Evolutionary conservation across 139 green algal genomes (phyloP), one percentile per base, ranked within the genome.

Genomic region (Chlorokybus atmophyticus): DNA sequence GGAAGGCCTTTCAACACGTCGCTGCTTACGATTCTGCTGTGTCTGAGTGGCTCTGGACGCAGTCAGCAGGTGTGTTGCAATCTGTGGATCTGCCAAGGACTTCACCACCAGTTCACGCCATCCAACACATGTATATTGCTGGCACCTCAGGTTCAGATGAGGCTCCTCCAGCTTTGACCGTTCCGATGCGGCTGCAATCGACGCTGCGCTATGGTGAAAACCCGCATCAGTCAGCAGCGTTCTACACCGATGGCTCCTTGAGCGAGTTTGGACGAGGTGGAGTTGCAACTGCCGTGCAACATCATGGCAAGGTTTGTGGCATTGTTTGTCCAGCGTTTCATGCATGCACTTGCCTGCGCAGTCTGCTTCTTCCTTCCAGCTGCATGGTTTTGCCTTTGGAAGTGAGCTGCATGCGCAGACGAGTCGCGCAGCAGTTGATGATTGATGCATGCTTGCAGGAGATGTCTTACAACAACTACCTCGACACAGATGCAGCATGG

Each of bases 401-500:
- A n/a, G n/a, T n/a, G n/a, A n/a, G n/a, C n/a, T n/a, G n/a, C n/a
- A n/a, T n/a, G n/a, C n/a, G n/a, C n/a, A n/a, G n/a, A n/a, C n/a
- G n/a, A n/a, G n/a, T n/a, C n/a, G n/a, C n/a, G n/a, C n/a, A n/a
- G n/a, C n/a, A n/a, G n/a, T n/a, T n/a, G n/a, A n/a, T n/a, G n/a
- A n/a, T n/a, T n/a, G n/a, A n/a, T n/a, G n/a, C n/a, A n/a, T 39
- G 4, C 26, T 48, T 0, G 24, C 53, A 69, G 62, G 69, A 83
- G 81, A 95, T 98, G 91, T 83, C 60, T 0, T 98, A 97, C 83
- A 98, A 98, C 79, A 98, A 98, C 79, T 98, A 96, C 69, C 67
- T 98, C 57, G 91, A 99, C 59, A 83, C 83, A 0, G 87, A 97
- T 47, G 86, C 86, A 2, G 71, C 80, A 4, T 85, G 81, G 55